phyloP scores from a whole-genome alignment of 2,329 filamentous ascomycete species.

The Coniella lustricola region DNA sequence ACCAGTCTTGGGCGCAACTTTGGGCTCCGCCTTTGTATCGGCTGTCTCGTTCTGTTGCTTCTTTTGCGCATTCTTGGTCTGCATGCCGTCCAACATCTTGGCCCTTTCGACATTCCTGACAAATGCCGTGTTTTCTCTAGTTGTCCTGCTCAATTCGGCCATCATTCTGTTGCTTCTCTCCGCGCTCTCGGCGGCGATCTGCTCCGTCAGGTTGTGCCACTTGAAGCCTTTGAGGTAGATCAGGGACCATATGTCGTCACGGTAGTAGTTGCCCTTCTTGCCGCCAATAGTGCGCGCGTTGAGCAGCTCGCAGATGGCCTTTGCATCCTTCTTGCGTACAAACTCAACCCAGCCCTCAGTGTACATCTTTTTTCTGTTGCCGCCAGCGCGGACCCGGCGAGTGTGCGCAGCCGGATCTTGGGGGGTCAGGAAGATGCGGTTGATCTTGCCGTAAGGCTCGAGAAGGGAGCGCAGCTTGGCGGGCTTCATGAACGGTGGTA shows the following conservation, averaged over 20 bases:
- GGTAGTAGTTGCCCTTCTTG: constrained; percentile 76
- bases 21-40: constrained; percentile 17
- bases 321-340: constrained; percentile 66
- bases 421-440: constrained; percentile 71
- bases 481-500: constrained; percentile 86
- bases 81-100: constrained; percentile 73
- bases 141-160: constrained; percentile 68
- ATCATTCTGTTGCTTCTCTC: constrained; percentile 69
- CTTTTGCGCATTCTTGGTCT: constrained; percentile 49
- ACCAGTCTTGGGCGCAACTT: constrained; percentile 9
- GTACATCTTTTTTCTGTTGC: constrained; percentile 77
- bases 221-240: constrained; percentile 79
- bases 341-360: constrained; percentile 87
- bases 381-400: constrained; percentile 62
- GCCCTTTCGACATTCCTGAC: constrained; percentile 70
- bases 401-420: constrained; percentile 63
- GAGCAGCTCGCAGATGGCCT: constrained; percentile 65
- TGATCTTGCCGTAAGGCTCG: constrained; percentile 66
- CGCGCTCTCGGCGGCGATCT: constrained; percentile 75
- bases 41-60: constrained; percentile 29
- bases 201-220: constrained; percentile 68
- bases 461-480: constrained; percentile 68
- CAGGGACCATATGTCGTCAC: constrained; percentile 81
- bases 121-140: constrained; percentile 75
- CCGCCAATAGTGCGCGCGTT: constrained; percentile 75